A percentile compares a stretch with the other conserved stretches of the same genome.
Evolutionary conservation across 225 moss, liverwort and hornwort species (phyloP).

Genomic region (Antitrichia curtipendula): DNA sequence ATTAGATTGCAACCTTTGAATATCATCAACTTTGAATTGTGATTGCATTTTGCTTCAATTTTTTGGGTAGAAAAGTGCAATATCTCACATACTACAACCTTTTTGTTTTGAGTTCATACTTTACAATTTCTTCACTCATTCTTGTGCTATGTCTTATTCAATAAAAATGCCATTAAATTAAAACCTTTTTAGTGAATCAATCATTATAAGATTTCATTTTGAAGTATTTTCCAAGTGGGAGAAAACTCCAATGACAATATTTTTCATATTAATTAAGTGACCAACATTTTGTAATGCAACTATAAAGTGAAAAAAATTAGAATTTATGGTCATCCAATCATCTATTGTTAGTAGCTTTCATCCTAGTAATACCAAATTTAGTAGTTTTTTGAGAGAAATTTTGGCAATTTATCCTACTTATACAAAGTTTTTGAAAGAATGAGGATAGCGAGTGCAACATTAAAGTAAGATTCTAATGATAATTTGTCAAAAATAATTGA

Average conservation of each 20-base stretch:
- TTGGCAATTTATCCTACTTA: not conserved
- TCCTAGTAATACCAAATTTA: not conserved
- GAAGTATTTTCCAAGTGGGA: not conserved
- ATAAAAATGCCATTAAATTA: too few relatives aligned
- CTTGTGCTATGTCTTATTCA: too few relatives aligned
- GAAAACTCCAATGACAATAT: not conserved
- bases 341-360: not conserved
- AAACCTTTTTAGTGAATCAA: too few relatives aligned
- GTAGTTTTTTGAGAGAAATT: not conserved
- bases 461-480: not conserved
- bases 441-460: not conserved
- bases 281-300: not conserved
- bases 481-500: not conserved
- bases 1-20: too few relatives aligned
- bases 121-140: too few relatives aligned
- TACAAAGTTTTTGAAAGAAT: not conserved
- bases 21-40: too few relatives aligned
- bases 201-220: not conserved
- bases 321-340: not conserved
- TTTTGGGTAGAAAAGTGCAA: too few relatives aligned
- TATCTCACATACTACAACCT: too few relatives aligned
- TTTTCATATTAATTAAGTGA: not conserved
- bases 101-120: too few relatives aligned
- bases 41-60: too few relatives aligned
- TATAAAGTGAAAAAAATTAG: not conserved